Conservation (phyloP, 306 rosid genomes). For the Vicia sativa region DNA sequence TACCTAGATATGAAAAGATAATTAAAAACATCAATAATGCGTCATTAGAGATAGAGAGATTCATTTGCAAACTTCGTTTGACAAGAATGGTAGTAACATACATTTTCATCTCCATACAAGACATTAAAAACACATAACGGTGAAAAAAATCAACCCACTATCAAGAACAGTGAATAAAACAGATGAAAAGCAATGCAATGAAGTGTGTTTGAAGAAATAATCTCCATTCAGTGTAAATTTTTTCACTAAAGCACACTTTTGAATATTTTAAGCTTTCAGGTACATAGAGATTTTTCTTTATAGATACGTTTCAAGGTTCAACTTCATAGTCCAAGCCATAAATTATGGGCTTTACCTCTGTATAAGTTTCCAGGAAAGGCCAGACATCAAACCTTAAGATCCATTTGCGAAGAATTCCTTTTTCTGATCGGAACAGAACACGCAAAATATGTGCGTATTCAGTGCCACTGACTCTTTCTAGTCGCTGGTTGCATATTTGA, state of each 20-base stretch:
- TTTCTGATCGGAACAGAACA: conserved; percentile 84
- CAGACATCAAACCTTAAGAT: conserved; percentile 96
- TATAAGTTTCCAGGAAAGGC: conserved; percentile 90
- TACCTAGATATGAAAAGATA: too few relatives aligned
- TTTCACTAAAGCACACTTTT: neutral
- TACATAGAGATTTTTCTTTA: conserved; percentile 11
- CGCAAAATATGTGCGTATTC: conserved; percentile 81
- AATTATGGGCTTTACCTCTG: conserved; percentile 61
- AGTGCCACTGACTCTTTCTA: conserved; percentile 90
- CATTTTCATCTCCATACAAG: too few relatives aligned
- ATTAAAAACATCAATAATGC: too few relatives aligned
- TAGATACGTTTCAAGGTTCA: neutral
- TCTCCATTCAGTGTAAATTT: too few relatives aligned
- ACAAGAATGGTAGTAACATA: too few relatives aligned
- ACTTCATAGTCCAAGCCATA: neutral
- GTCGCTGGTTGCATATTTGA: conserved; percentile 82
- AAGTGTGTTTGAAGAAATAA: too few relatives aligned
- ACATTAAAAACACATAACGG: too few relatives aligned
- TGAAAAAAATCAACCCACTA: too few relatives aligned
- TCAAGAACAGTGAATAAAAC: too few relatives aligned
- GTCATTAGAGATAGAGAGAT: too few relatives aligned
- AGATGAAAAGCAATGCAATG: too few relatives aligned
- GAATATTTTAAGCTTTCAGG: neutral
- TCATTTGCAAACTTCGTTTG: too few relatives aligned
- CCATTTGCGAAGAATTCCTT: conserved; percentile 80